A percentile compares a stretch with the other conserved stretches of the same genome.
These are phyloP conservation scores for Paramecium sexaurelia DNA, from an alignment of 73 alveolate genomes.

Conservation along the genomic window DNA sequence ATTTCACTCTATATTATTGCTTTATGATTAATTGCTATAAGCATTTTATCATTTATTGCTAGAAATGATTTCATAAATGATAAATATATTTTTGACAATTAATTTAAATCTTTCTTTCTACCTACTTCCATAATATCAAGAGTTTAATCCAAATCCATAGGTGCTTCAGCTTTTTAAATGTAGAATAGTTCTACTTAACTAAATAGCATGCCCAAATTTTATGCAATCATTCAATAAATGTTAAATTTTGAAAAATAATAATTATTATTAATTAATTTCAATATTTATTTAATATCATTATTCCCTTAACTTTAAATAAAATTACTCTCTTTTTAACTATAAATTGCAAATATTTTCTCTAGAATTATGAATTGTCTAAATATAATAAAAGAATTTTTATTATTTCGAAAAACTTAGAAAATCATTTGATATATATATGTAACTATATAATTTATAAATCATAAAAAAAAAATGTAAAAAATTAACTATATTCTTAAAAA, in stretches of 20 bases:
- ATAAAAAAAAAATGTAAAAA: too few species aligned
- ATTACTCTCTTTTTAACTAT: too few species aligned
- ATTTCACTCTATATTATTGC: neutral
- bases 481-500: too few species aligned
- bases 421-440: too few species aligned
- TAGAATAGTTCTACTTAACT: constrained; percentile 25
- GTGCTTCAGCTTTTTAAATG: neutral
- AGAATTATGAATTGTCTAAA: too few species aligned
- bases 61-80: neutral
- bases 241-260: neutral
- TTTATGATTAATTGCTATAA: constrained; percentile 4
- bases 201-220: neutral
- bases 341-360: too few species aligned
- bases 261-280: neutral
- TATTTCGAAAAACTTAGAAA: too few species aligned
- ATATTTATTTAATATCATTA: too few species aligned
- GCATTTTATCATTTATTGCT: neutral
- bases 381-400: too few species aligned
- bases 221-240: neutral
- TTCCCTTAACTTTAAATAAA: too few species aligned
- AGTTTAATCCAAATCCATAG: neutral
- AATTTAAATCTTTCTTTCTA: neutral
- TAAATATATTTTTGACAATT: neutral
- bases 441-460: too few species aligned
- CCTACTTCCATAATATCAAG: constrained; percentile 33